These are phyloP conservation scores for Nemania abortiva DNA, from an alignment of 2,329 filamentous ascomycete genomes.

Conservation along the genomic window DNA sequence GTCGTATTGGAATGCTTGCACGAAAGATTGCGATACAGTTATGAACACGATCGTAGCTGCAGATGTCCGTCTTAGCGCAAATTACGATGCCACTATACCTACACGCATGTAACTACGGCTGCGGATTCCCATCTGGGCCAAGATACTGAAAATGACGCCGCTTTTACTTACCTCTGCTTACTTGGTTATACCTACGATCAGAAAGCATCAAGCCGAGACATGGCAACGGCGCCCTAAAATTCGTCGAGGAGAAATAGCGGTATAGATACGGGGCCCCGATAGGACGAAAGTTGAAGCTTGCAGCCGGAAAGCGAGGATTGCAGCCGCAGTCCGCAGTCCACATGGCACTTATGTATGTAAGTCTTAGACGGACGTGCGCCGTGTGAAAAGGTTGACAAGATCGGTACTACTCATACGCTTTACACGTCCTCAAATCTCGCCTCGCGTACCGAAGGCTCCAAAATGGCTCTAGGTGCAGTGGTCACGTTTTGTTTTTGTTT, in stretches of 20 bases:
- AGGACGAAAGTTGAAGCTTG: background rate
- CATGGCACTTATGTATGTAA: constrained; percentile 18
- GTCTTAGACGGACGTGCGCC: background rate
- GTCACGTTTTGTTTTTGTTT: background rate
- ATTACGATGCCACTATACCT: background rate
- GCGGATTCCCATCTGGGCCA: background rate
- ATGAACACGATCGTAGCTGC: background rate
- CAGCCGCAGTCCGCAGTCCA: constrained; percentile 10
- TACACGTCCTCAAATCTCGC: constrained; percentile 10
- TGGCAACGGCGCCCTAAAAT: background rate
- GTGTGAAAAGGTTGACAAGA: background rate
- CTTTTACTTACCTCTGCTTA: background rate
- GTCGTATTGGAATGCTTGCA: background rate
- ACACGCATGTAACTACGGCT: background rate
- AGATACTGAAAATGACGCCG: background rate
- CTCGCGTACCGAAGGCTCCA: constrained; percentile 26
- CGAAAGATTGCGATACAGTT: background rate
- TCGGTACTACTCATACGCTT: background rate
- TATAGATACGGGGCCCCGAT: background rate
- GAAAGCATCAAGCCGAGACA: background rate
- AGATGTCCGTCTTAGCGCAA: background rate
- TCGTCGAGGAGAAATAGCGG: background rate
- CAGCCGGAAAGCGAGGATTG: constrained; percentile 27
- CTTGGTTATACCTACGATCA: background rate
- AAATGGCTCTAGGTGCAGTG: constrained; percentile 7